phyloP scores from a whole-genome alignment of 1,139 yeast genomes.

The Diutina ranongensis region DNA sequence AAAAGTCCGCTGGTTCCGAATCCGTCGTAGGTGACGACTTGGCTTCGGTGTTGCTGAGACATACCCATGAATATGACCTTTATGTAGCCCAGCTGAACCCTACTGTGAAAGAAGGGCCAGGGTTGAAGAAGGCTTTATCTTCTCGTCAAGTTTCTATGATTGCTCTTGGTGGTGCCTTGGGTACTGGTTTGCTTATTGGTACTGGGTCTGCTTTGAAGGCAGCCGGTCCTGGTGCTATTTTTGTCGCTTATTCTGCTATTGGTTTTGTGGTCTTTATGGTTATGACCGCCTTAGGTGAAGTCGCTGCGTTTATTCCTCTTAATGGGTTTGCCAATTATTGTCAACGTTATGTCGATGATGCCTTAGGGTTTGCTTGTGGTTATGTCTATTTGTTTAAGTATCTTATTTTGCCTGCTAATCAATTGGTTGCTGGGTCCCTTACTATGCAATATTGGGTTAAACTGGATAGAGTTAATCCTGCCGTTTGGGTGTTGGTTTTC shows the following conservation, averaged over 20 bases:
- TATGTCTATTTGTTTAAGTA: constrained; percentile 53
- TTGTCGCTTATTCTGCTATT: constrained; percentile 48
- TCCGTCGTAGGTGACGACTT: constrained; percentile 2
- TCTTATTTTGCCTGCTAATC: constrained; percentile 57
- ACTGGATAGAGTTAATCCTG: constrained; percentile 33
- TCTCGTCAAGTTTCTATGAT: constrained; percentile 71
- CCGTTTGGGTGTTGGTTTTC: constrained; percentile 48
- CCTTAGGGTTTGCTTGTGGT: constrained; percentile 69
- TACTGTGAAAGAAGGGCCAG: constrained; percentile 34
- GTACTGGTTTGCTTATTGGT: constrained; percentile 62
- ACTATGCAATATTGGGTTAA: constrained; percentile 52
- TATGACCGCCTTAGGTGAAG: constrained; percentile 64
- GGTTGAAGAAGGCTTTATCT: constrained; percentile 48
- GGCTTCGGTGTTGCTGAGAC: constrained; percentile 22
- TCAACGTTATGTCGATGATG: constrained; percentile 54
- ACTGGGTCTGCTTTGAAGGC: constrained; percentile 51
- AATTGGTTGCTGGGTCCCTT: constrained; percentile 43
- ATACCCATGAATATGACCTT: constrained; percentile 39
- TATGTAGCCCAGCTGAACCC: constrained; percentile 37
- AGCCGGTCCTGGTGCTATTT: constrained; percentile 63
- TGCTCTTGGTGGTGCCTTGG: constrained; percentile 43
- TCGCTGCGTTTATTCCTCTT: constrained; percentile 62
- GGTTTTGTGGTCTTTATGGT: constrained; percentile 58
- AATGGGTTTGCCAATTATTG: constrained; percentile 68
- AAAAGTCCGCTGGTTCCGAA: background rate